phyloP scores from a whole-genome alignment of 1,139 yeast species.

The Geotrichum siamense region DNA sequence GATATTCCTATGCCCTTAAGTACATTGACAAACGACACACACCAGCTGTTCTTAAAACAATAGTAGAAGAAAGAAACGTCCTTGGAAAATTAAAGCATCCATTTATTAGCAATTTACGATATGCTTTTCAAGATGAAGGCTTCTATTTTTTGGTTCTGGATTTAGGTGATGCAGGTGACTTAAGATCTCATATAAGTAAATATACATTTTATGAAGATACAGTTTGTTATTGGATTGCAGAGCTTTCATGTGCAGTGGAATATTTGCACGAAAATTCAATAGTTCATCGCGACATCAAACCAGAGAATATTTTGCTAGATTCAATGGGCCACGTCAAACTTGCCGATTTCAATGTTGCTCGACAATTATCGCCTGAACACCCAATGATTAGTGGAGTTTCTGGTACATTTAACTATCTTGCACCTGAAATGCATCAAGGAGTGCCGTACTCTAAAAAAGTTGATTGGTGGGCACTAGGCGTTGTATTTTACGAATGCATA shows the following conservation, averaged over 20 bases:
- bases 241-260: constrained; percentile 58
- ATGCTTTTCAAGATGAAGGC: constrained; percentile 72
- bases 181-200: constrained; percentile 63
- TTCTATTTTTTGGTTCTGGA: constrained; percentile 69
- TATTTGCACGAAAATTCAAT: constrained; percentile 56
- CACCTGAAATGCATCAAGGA: constrained; percentile 72
- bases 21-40: constrained; percentile 34
- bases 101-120: constrained; percentile 69
- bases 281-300: constrained; percentile 63
- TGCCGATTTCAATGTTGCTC: constrained; percentile 59
- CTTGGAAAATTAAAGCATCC: constrained; percentile 62
- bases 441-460: constrained; percentile 65
- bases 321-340: constrained; percentile 64
- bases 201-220: constrained; percentile 51
- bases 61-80: constrained; percentile 52
- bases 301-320: constrained; percentile 60
- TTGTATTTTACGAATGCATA: constrained; percentile 72
- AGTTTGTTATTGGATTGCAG: constrained; percentile 60
- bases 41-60: constrained; percentile 27
- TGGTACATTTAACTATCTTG: constrained; percentile 86
- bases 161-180: constrained; percentile 82
- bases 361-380: constrained; percentile 26
- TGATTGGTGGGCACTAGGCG: constrained; percentile 92
- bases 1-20: constrained; percentile 63
- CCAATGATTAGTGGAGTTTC: constrained; percentile 50